Evolutionary conservation across 2,329 filamentous ascomycete species (phyloP).

Genomic region (Alternaria arborescens): DNA sequence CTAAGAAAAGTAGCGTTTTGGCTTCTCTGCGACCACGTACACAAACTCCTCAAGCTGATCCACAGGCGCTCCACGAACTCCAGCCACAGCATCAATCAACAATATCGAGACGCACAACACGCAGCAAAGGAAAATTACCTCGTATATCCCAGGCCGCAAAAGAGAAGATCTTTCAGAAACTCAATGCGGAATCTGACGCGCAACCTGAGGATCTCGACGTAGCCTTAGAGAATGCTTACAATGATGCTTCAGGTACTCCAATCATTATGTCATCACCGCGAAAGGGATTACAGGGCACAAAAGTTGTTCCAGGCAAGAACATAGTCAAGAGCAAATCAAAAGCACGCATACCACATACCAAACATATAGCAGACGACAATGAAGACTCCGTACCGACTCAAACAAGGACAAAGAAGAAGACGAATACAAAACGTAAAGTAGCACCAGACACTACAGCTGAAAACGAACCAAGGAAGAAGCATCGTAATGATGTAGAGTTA

Average conservation of each 20-base stretch:
- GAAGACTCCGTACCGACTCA: slow-evolving; percentile 18
- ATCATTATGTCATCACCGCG: neutral
- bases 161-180: slow-evolving; percentile 14
- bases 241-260: neutral
- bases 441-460: neutral
- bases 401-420: slow-evolving; percentile 7
- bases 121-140: slow-evolving; percentile 26
- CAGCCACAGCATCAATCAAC: neutral
- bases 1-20: neutral
- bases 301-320: neutral
- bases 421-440: slow-evolving; percentile 21
- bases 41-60: neutral
- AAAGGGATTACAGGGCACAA: slow-evolving; percentile 4
- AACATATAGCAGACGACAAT: slow-evolving; percentile 20
- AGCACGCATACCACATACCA: slow-evolving; percentile 2
- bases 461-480: slow-evolving; percentile 3
- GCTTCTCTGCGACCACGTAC: neutral
- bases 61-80: neutral
- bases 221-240: neutral
- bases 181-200: slow-evolving; percentile 8
- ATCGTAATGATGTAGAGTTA: neutral
- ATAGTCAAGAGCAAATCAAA: neutral
- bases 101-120: slow-evolving; percentile 1
- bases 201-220: slow-evolving; percentile 1
- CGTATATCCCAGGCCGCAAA: slow-evolving; percentile 26